Evolutionary conservation across 768 basidiomycete species (phyloP), one percentile per base, ranked within the genome.

Genomic region (Boletus tomentosulus): DNA sequence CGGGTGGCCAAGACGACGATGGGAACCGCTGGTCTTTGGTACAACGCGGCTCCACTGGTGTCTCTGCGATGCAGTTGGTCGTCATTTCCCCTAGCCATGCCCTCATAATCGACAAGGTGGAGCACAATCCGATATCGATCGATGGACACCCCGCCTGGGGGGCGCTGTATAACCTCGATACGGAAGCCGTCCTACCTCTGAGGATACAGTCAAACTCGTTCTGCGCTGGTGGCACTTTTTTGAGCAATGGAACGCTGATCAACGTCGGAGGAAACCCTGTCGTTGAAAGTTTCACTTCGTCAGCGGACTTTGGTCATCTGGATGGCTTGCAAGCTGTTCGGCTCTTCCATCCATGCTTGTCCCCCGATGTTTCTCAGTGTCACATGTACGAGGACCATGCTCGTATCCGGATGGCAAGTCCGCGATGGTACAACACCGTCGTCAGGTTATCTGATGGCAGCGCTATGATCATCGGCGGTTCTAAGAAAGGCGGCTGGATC

Each of bases 211-310:
- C 89, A 5, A 91, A 92, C 64, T 91, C 90, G 24, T 92, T 92
- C 72, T 92, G 90, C 64, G 90, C 90, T 9, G 87, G 90, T 31
- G 90, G 90, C 11, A 77, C 83, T 4, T 91, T 90, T 65, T 71
- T 92, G 7, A 67, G 83, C 24, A 89, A 92, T 55, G 90, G 90
- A 4, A 87, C 87, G 1, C 65, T 92, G 33, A 72, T 92, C 65
- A 89, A 82, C 60, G 86, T 89, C 12, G 90, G 90, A 51, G 90
- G 90, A 3, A 91, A 92, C 64, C 86, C 88, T 16, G 85, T 90
- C 33, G 83, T 88, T 22, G 80, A 78, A 46, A 74, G 73, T 50
- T 74, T 76, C 27, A 89, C 88, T 4, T 75, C 80, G 52, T 69
- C 89, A 43, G 81, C 84, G 11, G 86, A 90, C 62, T 89, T 92